Evolutionary conservation across 2,329 filamentous ascomycete genomes (phyloP).

Genomic region (Bipolaris zeicola): DNA sequence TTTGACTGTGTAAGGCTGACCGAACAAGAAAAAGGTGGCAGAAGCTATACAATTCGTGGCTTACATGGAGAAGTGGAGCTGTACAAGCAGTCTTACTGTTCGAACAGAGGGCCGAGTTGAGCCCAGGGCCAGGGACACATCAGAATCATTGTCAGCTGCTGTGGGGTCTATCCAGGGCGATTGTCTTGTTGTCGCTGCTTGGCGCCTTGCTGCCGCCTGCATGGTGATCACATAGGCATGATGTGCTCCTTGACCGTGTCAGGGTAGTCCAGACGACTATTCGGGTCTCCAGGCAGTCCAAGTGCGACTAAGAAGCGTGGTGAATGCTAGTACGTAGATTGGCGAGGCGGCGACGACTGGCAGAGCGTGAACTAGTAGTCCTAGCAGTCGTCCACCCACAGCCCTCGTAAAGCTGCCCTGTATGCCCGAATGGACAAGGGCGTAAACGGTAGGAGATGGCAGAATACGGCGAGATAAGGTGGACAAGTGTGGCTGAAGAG

Average conservation of each 20-base stretch:
- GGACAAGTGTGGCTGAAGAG: slow-evolving; percentile 12
- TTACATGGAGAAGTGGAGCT: slow-evolving; percentile 11
- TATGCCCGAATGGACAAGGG: slow-evolving; percentile 5
- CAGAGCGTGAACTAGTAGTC: neutral
- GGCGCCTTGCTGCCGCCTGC: slow-evolving; percentile 6
- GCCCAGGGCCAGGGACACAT: slow-evolving; percentile 6
- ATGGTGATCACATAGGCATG: slow-evolving; percentile 8
- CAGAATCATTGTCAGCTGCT: slow-evolving; percentile 14
- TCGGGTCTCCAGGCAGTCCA: neutral
- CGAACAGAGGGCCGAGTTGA: slow-evolving; percentile 4
- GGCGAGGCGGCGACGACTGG: slow-evolving; percentile 5
- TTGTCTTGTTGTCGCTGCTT: neutral
- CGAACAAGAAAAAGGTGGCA: slow-evolving; percentile 3
- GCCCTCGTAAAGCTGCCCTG: neutral
- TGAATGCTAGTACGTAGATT: neutral
- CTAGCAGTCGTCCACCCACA: neutral
- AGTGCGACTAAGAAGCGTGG: neutral
- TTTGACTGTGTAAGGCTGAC: slow-evolving; percentile 11
- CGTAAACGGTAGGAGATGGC: slow-evolving; percentile 1
- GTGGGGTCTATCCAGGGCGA: slow-evolving; percentile 9
- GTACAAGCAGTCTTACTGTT: neutral
- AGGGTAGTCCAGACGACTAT: slow-evolving; percentile 6
- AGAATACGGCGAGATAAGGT: slow-evolving; percentile 3
- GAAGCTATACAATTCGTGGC: slow-evolving; percentile 5
- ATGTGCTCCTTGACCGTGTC: slow-evolving; percentile 9